Base-by-base conservation (phyloP, 192 early-diverging fungal species). In the Coemansia nantahalensis region DNA sequence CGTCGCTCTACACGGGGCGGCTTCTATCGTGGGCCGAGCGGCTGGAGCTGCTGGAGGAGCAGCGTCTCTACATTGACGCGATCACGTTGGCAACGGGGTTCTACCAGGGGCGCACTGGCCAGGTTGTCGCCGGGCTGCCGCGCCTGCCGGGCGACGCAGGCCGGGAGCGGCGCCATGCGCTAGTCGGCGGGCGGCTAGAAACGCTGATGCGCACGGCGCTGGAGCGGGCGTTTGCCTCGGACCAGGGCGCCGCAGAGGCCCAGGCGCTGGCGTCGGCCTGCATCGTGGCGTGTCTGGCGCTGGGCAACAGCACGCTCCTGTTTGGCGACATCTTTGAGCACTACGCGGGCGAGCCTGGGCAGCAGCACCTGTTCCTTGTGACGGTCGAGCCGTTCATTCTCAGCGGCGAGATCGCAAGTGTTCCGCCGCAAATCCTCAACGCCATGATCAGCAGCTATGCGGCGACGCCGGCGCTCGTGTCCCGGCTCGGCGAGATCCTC, bases 21-120 rank as follows among this genome's bases (percentile, higher is more conserved):
- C 51, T 77, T 48, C 41, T 77, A 51, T 31, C 62, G 37, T 77
- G 74, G 74, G 36, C 51, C 18, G 66, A 77, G 55, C 74, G 74
- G 1, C 54, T 77, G 41, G 62, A 47, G 24, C 39, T 62, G 17
- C 47, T 69, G 22, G 62, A 39, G n/a, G 62, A 64, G 16, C 56
- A 65, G 24, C 42, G 48, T 26, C 57, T 52, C 19, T 47, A 50
- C 42, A 59, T 65, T 18, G 58, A 59, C 15, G 66, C 73, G 8
- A 77, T 77, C 16, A 62, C 73, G 6, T 51, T 77, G 21, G 73
- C 67, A 14, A 56, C 54, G 2, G 73, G 73, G 1, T 55, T 77
- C n/a, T 65, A 60, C 42, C 57, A 56, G 16, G 73, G 33, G 9
- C 56, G 54, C 31, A 69, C 73, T 9, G 66, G 73, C 21, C 66